Base-by-base conservation (phyloP, 2,329 filamentous ascomycete genomes). In the Botryotinia narcissicola region DNA sequence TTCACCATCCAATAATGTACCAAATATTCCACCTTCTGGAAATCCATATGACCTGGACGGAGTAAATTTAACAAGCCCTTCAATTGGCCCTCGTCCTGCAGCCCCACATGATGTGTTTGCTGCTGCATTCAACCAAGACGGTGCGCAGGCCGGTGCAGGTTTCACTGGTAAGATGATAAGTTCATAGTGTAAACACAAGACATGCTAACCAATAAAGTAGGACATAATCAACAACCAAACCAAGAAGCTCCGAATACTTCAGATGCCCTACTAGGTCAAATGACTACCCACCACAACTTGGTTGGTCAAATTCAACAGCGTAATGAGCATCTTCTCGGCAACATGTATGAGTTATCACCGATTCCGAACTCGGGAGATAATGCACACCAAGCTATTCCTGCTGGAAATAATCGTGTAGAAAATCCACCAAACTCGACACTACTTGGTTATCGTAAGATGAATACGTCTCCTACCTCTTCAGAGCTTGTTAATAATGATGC, bases 41-140 rank as follows among this genome's bases (percentile, higher is more conserved):
- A 16, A 4, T 62, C 60, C 40, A 40, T 18, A 9, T 9, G 35
- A 2, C 3, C 16, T 42, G 4, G 22, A 62, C 7, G 37, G 12
- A 40, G 60, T 40, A 14, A 1, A 9, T n/a, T 14, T 14, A 2
- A 62, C 25, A 9, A 40, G 14, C 3, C 22, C 35, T 18, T n/a
- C 60, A 62, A 2, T 40, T 7, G 8, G 37, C 0, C 4, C 25
- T 42, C 12, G 6, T 62, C 7, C 25, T 2, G 1, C 1, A 40
- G 3, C 1, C 25, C 5, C 37, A 4, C 7, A 16, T 2, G 3
- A n/a, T n/a, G 25, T 10, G 22, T 4, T 7, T n/a, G 14, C 5
- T 40, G 32, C 5, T 61, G 3, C 5, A 37, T 16, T n/a, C 2
- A 9, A 4, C 35, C 35, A n/a, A 35, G 22, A 42, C n/a, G 3